These are phyloP conservation scores for Alloteropsis semialata DNA, from an alignment of 176 grass and related monocot genomes.

Conservation along the genomic window DNA sequence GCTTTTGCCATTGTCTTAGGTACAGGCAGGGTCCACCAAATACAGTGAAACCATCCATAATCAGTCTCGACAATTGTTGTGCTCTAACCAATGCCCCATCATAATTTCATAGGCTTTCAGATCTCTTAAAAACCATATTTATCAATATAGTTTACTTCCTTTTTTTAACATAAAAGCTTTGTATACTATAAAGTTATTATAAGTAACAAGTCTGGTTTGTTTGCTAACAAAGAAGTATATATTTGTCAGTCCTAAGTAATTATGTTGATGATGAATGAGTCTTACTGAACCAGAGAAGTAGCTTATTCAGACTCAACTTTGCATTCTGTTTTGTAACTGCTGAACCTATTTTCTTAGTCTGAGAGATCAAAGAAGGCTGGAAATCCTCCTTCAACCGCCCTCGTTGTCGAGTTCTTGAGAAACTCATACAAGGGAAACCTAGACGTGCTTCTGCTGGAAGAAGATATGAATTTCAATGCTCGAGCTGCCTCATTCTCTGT, in stretches of 20 bases:
- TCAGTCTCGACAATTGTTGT: neutral
- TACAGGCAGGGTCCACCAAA: neutral
- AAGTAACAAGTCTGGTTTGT: neutral
- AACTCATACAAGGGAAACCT: constrained; percentile 57
- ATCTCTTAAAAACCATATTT: neutral
- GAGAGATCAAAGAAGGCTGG: constrained; percentile 77
- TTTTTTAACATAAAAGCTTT: neutral
- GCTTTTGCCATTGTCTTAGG: neutral
- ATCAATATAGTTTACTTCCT: neutral
- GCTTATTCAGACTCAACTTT: neutral
- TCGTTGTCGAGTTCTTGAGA: constrained; percentile 64
- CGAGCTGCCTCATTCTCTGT: constrained; percentile 71
- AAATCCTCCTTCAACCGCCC: constrained; percentile 48
- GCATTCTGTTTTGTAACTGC: constrained; percentile 2
- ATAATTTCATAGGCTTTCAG: neutral
- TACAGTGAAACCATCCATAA: neutral
- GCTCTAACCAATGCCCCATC: neutral
- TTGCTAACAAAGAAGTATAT: neutral
- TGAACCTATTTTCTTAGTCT: constrained; percentile 51
- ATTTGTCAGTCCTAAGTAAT: neutral
- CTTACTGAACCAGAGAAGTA: neutral
- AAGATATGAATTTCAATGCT: constrained; percentile 95
- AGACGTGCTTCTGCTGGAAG: constrained; percentile 65
- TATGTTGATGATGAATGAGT: constrained; percentile 8
- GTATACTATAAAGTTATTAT: neutral